Evolutionary conservation across 192 early-diverging fungal genomes (phyloP).

Genomic region (Coemansia sp.): DNA sequence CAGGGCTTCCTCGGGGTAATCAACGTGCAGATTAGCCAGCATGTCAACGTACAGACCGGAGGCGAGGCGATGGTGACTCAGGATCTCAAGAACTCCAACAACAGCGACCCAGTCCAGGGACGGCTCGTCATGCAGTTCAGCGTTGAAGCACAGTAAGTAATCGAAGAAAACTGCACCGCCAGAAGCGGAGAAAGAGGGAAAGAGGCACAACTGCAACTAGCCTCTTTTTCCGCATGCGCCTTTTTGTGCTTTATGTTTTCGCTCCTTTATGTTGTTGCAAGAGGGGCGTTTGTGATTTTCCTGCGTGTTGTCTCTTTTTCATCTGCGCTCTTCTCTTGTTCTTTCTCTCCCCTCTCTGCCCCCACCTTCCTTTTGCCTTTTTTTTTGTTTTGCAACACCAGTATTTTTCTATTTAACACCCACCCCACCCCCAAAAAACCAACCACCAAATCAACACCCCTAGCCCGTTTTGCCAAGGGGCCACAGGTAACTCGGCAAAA

Average conservation of each 20-base stretch:
- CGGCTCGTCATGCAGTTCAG: slow-evolving; percentile 64
- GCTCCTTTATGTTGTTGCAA: slow-evolving; percentile 15
- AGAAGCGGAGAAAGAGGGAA: slow-evolving; percentile 5
- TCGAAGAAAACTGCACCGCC: background rate
- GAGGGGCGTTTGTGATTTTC: background rate
- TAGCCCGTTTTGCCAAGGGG: no score
- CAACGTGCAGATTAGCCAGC: slow-evolving; percentile 80
- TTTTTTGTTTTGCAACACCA: background rate
- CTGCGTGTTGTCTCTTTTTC: background rate
- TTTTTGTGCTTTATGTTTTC: slow-evolving; percentile 28
- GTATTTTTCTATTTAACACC: no score
- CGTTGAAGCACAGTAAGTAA: slow-evolving; percentile 12
- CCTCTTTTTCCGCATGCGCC: slow-evolving; percentile 28
- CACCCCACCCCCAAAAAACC: no score
- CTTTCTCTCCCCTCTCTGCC: no score
- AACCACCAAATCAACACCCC: no score
- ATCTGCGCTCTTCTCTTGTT: background rate
- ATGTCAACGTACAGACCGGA: slow-evolving; percentile 76
- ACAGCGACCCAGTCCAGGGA: slow-evolving; percentile 81
- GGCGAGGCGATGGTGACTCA: slow-evolving; percentile 73
- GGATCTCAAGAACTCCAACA: slow-evolving; percentile 87
- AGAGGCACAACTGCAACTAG: background rate
- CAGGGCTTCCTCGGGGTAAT: slow-evolving; percentile 91
- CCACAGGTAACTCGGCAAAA: no score
- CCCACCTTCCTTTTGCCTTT: background rate